phyloP scores from a whole-genome alignment of 495 filamentous ascomycete species.

The Massariosphaeria phaeospora region DNA sequence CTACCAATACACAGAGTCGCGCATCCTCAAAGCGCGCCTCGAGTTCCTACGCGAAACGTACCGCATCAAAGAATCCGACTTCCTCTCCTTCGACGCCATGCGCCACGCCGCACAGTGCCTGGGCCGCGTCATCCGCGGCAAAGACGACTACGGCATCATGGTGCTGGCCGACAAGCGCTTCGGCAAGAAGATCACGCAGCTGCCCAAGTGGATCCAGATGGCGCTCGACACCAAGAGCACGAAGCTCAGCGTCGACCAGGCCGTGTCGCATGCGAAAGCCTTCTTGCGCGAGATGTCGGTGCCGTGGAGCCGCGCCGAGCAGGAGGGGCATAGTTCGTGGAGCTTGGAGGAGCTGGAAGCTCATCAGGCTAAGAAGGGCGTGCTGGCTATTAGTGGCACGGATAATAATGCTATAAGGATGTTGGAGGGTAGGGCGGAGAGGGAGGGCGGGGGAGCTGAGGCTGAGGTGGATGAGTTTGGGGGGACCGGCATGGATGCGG shows the following conservation, averaged over 20 bases:
- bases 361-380: conserved; percentile 72
- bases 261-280: conserved; percentile 77
- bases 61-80: conserved; percentile 95
- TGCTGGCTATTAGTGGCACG: conserved; percentile 52
- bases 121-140: conserved; percentile 89
- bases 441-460: neutral
- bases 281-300: conserved; percentile 88
- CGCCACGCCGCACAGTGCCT: conserved; percentile 95
- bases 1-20: conserved; percentile 97
- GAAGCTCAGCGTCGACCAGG: conserved; percentile 92
- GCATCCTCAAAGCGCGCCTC: conserved; percentile 91
- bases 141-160: conserved; percentile 99
- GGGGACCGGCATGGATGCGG: conserved; percentile 23
- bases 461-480: conserved; percentile 31
- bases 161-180: conserved; percentile 91
- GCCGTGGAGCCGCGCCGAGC: conserved; percentile 74
- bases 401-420: conserved; percentile 66
- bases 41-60: conserved; percentile 96
- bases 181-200: conserved; percentile 77
- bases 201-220: conserved; percentile 97
- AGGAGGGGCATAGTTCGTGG: conserved; percentile 92
- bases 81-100: conserved; percentile 98
- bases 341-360: conserved; percentile 66
- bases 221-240: conserved; percentile 76
- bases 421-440: conserved; percentile 45